These are phyloP conservation scores for Dissophora ornata DNA, from an alignment of 192 early-diverging fungal species.

Conservation along the genomic window DNA sequence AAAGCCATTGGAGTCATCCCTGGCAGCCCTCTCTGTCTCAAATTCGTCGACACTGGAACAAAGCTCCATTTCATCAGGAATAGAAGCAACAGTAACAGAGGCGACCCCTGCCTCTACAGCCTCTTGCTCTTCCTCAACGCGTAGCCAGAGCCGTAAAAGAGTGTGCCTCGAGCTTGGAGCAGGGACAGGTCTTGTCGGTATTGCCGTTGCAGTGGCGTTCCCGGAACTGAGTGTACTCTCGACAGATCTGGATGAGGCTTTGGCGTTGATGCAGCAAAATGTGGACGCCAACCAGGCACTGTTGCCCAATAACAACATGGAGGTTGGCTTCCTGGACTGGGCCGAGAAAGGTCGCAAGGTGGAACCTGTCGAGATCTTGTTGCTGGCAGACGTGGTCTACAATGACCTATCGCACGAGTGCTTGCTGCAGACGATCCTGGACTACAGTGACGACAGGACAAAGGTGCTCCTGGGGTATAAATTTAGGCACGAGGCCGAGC, in stretches of 20 bases:
- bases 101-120: too few relatives aligned
- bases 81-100: too few relatives aligned
- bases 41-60: not conserved
- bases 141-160: constrained; percentile 4
- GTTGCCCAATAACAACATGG: constrained; percentile 33
- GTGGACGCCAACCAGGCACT: constrained; percentile 42
- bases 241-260: constrained; percentile 60
- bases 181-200: constrained; percentile 63
- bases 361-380: constrained; percentile 45
- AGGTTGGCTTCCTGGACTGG: constrained; percentile 51
- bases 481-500: constrained; percentile 47
- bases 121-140: constrained; percentile 1
- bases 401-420: constrained; percentile 49
- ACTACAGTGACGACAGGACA: constrained; percentile 46
- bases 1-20: constrained; percentile 11
- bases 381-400: constrained; percentile 50
- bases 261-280: constrained; percentile 60
- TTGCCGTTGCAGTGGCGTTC: constrained; percentile 56
- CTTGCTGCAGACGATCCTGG: constrained; percentile 38
- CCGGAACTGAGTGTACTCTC: constrained; percentile 42
- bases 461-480: constrained; percentile 50
- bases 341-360: constrained; percentile 48
- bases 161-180: constrained; percentile 61
- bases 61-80: not conserved
- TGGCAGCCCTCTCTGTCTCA: constrained; percentile 17